A percentile compares a stretch with the other conserved stretches of the same genome.
Evolutionary conservation across 176 grass and related monocot species (phyloP).

Genomic region (Dendrocalamus sinicus): DNA sequence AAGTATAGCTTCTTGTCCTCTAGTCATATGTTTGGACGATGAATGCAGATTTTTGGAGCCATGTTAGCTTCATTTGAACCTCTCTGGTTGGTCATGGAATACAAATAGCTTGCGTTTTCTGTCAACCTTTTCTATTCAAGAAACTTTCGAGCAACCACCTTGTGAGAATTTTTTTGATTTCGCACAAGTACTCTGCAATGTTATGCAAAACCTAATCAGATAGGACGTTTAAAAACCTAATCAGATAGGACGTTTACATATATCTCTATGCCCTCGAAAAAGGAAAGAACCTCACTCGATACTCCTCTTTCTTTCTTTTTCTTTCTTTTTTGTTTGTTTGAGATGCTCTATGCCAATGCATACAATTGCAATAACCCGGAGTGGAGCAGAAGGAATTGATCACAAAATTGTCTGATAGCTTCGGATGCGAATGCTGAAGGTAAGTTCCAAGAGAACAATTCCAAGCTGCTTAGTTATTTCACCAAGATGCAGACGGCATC

Average conservation of each 20-base stretch:
- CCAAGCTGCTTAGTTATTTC: constrained; percentile 46
- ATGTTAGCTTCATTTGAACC: not conserved
- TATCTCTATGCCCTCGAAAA: not conserved
- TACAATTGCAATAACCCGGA: not conserved
- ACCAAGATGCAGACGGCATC: constrained; percentile 42
- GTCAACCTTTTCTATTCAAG: no score
- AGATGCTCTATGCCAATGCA: not conserved
- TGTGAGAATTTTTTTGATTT: not conserved
- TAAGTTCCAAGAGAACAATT: constrained; percentile 56
- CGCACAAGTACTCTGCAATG: not conserved
- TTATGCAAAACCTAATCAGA: not conserved
- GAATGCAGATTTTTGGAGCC: not conserved
- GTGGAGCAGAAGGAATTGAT: constrained; percentile 38
- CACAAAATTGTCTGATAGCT: constrained; percentile 45
- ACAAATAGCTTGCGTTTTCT: not conserved
- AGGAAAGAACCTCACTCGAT: no score
- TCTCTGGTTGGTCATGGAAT: not conserved
- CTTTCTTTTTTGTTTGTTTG: not conserved
- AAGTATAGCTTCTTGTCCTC: not conserved
- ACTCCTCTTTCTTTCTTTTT: not conserved
- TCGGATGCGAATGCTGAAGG: constrained; percentile 26
- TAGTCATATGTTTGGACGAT: not conserved
- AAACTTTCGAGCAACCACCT: not conserved
- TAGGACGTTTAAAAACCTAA: not conserved
- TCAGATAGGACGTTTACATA: not conserved